Base-by-base conservation (phyloP, 352 stramenopile species). In the Pythium scleroteichum region DNA sequence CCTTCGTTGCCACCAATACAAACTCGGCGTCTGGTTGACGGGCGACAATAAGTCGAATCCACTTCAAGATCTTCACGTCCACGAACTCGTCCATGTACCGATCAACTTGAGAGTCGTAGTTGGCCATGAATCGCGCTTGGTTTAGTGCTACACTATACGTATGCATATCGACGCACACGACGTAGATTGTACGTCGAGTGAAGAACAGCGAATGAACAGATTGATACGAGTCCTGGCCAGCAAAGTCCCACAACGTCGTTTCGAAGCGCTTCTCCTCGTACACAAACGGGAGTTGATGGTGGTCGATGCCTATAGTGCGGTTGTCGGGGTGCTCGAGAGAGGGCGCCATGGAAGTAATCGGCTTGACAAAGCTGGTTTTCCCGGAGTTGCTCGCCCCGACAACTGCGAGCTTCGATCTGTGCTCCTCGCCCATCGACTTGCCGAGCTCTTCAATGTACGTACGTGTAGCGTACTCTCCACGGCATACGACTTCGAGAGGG, bases 301-400 rank as follows among this genome's bases (percentile, higher is more conserved):
- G 29, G 29, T 35, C 29, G 29, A 35, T 35, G 29, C 5, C 29
- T 5, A 35, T 10, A 5, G 29, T 35, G 29, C 29, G 29, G 10
- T 35, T 35, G 29, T 35, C 29, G 5, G 10, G 5, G 10, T 35
- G 29, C 29, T 35, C 29, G 29, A 35, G 29, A 5, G 29, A 35
- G 5, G 29, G 29, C 29, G 10, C 29, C 29, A 35, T 35, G 16
- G 23, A 39, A 17, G 22, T 60, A 7, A 73, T 49, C 24, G 44
- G 60, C 42, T 73, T 73, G 56, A 69, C 58, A 20, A 73, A 48
- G 20, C 61, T 69, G 0, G 66, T 73, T 51, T 69, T 73, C 5
- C 66, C 61, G 54, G 54, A 69, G 7, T 48, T 32, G 24, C 51
- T 69, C 1, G 66, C 51, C 9, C 65, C 41, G 41, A 48, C 14